A percentile compares a stretch with the other conserved stretches of the same genome.
These are phyloP conservation scores for Aspergillus fijiensis DNA, from an alignment of 2,329 filamentous ascomycete genomes.

Conservation along the genomic window DNA sequence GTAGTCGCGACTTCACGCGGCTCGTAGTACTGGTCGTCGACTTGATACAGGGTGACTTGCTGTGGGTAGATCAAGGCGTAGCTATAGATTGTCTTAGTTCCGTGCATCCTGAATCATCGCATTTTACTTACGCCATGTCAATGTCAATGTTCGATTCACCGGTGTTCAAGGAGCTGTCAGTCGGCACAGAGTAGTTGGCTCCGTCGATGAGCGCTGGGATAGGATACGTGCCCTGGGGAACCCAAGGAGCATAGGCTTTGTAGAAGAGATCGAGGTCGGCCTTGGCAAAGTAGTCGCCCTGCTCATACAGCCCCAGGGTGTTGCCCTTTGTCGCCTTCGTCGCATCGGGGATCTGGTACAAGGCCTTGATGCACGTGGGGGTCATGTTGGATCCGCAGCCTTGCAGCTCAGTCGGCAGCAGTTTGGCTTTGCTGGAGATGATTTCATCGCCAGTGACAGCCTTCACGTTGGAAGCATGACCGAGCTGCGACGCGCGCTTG, in stretches of 20 bases:
- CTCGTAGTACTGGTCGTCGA: slow-evolving; percentile 50
- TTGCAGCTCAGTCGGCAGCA: slow-evolving; percentile 30
- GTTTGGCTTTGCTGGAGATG: slow-evolving; percentile 4
- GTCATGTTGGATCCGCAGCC: slow-evolving; percentile 58
- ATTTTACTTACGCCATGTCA: slow-evolving; percentile 48
- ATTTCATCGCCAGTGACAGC: background rate
- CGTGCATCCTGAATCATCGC: background rate
- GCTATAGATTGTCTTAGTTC: background rate
- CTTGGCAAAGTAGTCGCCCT: slow-evolving; percentile 54
- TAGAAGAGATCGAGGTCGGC: slow-evolving; percentile 52
- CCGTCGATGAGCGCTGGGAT: slow-evolving; percentile 49
- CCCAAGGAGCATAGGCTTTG: slow-evolving; percentile 43
- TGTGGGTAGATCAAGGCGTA: slow-evolving; percentile 54
- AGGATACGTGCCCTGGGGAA: slow-evolving; percentile 47
- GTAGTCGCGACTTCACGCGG: slow-evolving; percentile 28
- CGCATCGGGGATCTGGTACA: slow-evolving; percentile 49
- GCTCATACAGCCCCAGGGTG: slow-evolving; percentile 55
- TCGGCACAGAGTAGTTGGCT: slow-evolving; percentile 42
- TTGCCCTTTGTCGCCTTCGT: slow-evolving; percentile 46
- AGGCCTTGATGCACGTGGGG: slow-evolving; percentile 54
- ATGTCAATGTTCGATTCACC: slow-evolving; percentile 58
- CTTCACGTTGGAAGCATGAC: slow-evolving; percentile 11
- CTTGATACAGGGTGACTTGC: slow-evolving; percentile 51
- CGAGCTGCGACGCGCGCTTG: slow-evolving; percentile 23
- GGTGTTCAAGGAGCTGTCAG: slow-evolving; percentile 32